Evolutionary conservation across 2,329 filamentous ascomycete species (phyloP).

Genomic region (Emericellopsis cladophorae): DNA sequence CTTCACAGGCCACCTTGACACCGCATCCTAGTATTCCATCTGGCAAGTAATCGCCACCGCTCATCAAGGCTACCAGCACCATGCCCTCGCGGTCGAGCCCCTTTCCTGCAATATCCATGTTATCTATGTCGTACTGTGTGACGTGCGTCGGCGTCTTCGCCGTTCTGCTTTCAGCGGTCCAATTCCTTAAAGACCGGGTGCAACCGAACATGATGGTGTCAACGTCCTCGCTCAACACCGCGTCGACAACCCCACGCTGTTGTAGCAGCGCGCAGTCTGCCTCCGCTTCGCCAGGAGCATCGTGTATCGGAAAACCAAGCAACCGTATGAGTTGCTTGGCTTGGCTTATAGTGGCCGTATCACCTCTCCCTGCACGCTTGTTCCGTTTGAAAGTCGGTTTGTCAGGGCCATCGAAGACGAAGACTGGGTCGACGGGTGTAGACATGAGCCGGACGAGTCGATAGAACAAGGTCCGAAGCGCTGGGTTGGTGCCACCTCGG

Average conservation of each 20-base stretch:
- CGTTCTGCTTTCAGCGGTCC: slow-evolving; percentile 60
- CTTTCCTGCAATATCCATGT: slow-evolving; percentile 32
- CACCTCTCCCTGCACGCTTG: slow-evolving; percentile 55
- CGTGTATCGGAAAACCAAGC: slow-evolving; percentile 74
- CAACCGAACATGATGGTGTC: slow-evolving; percentile 98
- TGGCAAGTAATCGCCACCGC: slow-evolving; percentile 86
- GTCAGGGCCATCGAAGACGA: slow-evolving; percentile 80
- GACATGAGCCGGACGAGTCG: slow-evolving; percentile 67
- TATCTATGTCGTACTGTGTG: slow-evolving; percentile 58
- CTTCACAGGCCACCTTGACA: slow-evolving; percentile 78
- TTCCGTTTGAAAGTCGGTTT: slow-evolving; percentile 84
- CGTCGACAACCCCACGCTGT: slow-evolving; percentile 71
- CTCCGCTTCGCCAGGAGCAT: slow-evolving; percentile 89
- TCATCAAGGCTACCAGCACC: slow-evolving; percentile 89
- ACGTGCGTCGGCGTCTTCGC: slow-evolving; percentile 71
- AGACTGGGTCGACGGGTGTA: slow-evolving; percentile 72
- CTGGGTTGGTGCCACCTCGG: slow-evolving; percentile 75
- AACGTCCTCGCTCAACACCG: slow-evolving; percentile 90
- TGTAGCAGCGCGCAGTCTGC: slow-evolving; percentile 89
- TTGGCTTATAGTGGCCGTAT: slow-evolving; percentile 56
- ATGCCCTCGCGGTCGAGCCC: slow-evolving; percentile 77
- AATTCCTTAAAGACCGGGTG: slow-evolving; percentile 64
- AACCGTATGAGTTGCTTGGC: slow-evolving; percentile 74
- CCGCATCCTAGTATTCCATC: slow-evolving; percentile 82
- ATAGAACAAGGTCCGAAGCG: slow-evolving; percentile 85